Percentiles rank a stretch among this genome's conserved stretches.
Conservation (phyloP, 2,329 filamentous ascomycete genomes). For the Epichloe gansuensis region DNA sequence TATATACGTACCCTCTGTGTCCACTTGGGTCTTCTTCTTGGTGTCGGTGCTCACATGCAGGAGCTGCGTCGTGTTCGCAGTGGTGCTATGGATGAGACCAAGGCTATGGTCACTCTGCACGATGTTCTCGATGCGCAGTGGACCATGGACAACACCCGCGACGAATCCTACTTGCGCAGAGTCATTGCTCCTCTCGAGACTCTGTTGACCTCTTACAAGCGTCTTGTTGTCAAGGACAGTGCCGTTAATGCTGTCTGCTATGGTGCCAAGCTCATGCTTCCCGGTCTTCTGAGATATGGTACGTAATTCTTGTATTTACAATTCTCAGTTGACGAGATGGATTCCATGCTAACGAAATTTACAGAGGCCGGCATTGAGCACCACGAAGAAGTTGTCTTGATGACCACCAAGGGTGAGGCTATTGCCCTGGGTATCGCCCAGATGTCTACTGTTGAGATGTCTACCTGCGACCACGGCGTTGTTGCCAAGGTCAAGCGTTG, state of each 20-base stretch:
- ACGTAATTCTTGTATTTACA: constrained; percentile 22
- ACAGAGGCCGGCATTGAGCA: constrained; percentile 80
- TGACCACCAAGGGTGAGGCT: constrained; percentile 98
- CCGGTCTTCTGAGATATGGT: constrained; percentile 85
- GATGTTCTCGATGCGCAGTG: constrained; percentile 82
- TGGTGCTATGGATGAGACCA: constrained; percentile 88
- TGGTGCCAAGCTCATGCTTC: constrained; percentile 97
- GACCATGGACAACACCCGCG: constrained; percentile 87
- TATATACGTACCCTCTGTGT: constrained; percentile 98
- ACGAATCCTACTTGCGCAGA: constrained; percentile 81
- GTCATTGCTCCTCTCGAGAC: constrained; percentile 91
- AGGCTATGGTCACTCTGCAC: constrained; percentile 84
- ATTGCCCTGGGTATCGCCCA: constrained; percentile 93
- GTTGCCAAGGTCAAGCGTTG: constrained; percentile 98
- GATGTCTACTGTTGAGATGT: constrained; percentile 97
- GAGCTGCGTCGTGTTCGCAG: constrained; percentile 87
- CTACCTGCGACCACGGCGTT: constrained; percentile 91
- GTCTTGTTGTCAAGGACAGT: constrained; percentile 82
- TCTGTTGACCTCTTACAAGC: constrained; percentile 85
- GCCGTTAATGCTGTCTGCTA: constrained; percentile 93
- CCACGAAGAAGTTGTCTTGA: constrained; percentile 91
- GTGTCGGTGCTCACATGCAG: constrained; percentile 96
- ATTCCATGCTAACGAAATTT: constrained; percentile 9
- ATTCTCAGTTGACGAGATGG: neutral
- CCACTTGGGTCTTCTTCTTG: constrained; percentile 62